Conservation (phyloP, 202 grass and related monocot genomes). For the Panicum virgatum region DNA sequence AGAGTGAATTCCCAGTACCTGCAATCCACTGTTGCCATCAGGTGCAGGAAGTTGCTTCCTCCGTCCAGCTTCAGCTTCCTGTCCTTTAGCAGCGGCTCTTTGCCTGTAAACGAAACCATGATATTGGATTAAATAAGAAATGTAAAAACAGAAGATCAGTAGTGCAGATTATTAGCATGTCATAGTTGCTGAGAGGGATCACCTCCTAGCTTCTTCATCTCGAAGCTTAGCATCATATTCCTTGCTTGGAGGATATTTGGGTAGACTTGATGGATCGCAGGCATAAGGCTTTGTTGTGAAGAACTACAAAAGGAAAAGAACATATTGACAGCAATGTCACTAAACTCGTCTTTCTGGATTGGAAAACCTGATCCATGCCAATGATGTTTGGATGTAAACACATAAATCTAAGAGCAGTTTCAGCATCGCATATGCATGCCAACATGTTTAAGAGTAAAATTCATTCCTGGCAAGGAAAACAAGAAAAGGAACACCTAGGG, state of each 20-base stretch:
- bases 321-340: constrained; percentile 27
- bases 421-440: background rate
- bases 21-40: constrained; percentile 66
- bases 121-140: constrained; percentile 34
- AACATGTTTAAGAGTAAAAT: constrained; percentile 2
- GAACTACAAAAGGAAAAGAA: constrained; percentile 63
- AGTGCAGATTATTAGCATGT: background rate
- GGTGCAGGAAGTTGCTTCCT: constrained; percentile 72
- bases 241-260: constrained; percentile 99
- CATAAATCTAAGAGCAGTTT: constrained; percentile 14
- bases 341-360: constrained; percentile 24
- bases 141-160: background rate
- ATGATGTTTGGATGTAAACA: constrained; percentile 14
- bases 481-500: background rate
- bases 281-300: constrained; percentile 89
- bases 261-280: constrained; percentile 85
- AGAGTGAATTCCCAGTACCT: constrained; percentile 54
- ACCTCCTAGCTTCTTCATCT: constrained; percentile 98
- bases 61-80: constrained; percentile 64
- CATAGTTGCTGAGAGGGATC: constrained; percentile 11
- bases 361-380: background rate
- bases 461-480: background rate
- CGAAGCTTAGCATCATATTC: constrained; percentile 98
- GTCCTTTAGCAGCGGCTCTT: constrained; percentile 85
- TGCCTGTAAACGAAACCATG: constrained; percentile 60